Evolutionary conservation across 495 filamentous ascomycete species (phyloP).

Genomic region (Usnea hakonensis): DNA sequence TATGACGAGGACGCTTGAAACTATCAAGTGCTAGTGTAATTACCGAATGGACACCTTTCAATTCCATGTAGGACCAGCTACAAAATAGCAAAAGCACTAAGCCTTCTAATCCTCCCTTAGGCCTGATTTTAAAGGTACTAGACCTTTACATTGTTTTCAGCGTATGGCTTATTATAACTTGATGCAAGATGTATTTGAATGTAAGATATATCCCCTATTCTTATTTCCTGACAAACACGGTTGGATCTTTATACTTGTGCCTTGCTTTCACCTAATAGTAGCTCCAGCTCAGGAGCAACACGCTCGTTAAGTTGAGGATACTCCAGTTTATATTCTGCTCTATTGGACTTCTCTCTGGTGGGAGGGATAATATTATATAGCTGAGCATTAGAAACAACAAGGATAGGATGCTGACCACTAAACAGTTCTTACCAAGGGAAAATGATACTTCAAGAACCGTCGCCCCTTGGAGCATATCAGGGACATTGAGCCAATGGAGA

Average conservation of each 20-base stretch:
- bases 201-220: not conserved
- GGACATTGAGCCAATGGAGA: slow-evolving; percentile 33
- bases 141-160: too few relatives aligned
- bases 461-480: slow-evolving; percentile 33
- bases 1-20: too few relatives aligned
- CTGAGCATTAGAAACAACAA: slow-evolving; percentile 35
- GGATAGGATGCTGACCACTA: slow-evolving; percentile 34
- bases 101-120: too few relatives aligned
- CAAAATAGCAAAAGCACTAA: too few relatives aligned
- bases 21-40: too few relatives aligned
- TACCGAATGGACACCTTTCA: too few relatives aligned
- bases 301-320: slow-evolving; percentile 36
- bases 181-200: too few relatives aligned
- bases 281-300: slow-evolving; percentile 34
- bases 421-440: slow-evolving; percentile 36
- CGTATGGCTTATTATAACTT: too few relatives aligned
- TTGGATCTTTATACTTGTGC: slow-evolving; percentile 37
- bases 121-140: too few relatives aligned
- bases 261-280: slow-evolving; percentile 38
- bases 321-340: slow-evolving; percentile 43
- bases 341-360: slow-evolving; percentile 27
- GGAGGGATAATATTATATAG: slow-evolving; percentile 42
- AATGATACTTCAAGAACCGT: slow-evolving; percentile 33
- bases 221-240: slow-evolving; percentile 32
- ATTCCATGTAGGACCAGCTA: too few relatives aligned